Conservation (phyloP, 176 grass and related monocot species). For the Miscanthus lutarioriparius region DNA sequence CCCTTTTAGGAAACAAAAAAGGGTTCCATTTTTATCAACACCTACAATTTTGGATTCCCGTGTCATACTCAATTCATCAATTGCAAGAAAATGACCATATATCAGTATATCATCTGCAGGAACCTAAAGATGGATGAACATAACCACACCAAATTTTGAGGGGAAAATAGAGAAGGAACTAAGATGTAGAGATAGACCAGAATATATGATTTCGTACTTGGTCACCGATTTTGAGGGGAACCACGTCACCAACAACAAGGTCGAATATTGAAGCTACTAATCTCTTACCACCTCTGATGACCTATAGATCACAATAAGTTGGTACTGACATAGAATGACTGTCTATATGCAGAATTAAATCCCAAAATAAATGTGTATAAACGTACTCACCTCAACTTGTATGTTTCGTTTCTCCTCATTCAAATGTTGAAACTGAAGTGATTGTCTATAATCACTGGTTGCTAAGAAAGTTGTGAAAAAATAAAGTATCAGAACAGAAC, state of each 20-base stretch:
- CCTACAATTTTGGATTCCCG: constrained; percentile 87
- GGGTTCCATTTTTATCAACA: neutral
- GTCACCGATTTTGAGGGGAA: constrained; percentile 98
- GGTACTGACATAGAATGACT: neutral
- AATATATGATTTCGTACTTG: constrained; percentile 67
- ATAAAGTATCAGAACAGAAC: constrained; percentile 2
- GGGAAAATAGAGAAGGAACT: neutral
- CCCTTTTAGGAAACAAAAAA: constrained; percentile 10
- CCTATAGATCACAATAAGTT: constrained; percentile 41
- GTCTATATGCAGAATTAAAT: constrained; percentile 10
- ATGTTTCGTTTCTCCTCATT: constrained; percentile 98
- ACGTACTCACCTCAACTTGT: constrained; percentile 72
- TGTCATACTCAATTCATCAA: constrained; percentile 98
- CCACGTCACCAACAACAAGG: constrained; percentile 81
- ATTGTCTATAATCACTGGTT: constrained; percentile 90
- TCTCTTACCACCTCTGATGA: constrained; percentile 90
- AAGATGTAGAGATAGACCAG: neutral
- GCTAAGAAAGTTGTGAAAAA: constrained; percentile 49
- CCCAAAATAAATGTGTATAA: constrained; percentile 2
- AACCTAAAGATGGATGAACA: constrained; percentile 60
- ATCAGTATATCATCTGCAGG: constrained; percentile 90
- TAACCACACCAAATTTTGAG: neutral
- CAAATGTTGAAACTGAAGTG: constrained; percentile 90
- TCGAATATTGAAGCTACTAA: constrained; percentile 83
- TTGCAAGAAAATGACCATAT: constrained; percentile 90